Conservation (phyloP, 2,329 filamentous ascomycete species). For the Juglanconis sp. region DNA sequence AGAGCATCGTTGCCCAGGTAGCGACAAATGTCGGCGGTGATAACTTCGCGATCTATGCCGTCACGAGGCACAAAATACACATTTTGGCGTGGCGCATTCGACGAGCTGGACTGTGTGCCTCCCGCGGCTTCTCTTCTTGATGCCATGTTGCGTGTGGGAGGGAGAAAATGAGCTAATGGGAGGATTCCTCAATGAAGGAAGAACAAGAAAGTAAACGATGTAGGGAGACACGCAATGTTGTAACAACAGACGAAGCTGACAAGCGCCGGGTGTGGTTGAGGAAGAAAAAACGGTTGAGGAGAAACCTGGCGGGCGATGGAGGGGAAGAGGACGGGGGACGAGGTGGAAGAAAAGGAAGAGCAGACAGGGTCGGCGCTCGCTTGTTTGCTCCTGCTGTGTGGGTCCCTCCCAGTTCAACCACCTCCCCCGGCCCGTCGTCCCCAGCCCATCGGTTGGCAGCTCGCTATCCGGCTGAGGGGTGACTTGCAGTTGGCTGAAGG, state of each 20-base stretch:
- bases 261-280: background rate
- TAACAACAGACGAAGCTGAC: background rate
- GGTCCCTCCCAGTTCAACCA: background rate
- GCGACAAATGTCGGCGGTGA: slow-evolving; percentile 80
- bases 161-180: slow-evolving; percentile 3
- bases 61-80: slow-evolving; percentile 79
- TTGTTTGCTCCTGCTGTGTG: background rate
- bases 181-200: slow-evolving; percentile 13
- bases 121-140: slow-evolving; percentile 33
- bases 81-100: slow-evolving; percentile 56
- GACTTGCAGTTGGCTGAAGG: slow-evolving; percentile 14
- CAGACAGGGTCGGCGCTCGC: background rate
- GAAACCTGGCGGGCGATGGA: slow-evolving; percentile 7
- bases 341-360: slow-evolving; percentile 15
- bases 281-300: background rate
- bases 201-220: background rate
- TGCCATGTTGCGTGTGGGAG: slow-evolving; percentile 34
- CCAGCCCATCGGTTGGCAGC: slow-evolving; percentile 3
- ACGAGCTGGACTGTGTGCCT: slow-evolving; percentile 26
- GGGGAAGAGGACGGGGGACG: slow-evolving; percentile 14
- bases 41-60: slow-evolving; percentile 79
- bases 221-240: background rate
- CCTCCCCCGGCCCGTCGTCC: background rate
- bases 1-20: slow-evolving; percentile 81
- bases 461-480: slow-evolving; percentile 2